phyloP scores from a whole-genome alignment of 805 yeast species.

The Candida tallmaniae region DNA sequence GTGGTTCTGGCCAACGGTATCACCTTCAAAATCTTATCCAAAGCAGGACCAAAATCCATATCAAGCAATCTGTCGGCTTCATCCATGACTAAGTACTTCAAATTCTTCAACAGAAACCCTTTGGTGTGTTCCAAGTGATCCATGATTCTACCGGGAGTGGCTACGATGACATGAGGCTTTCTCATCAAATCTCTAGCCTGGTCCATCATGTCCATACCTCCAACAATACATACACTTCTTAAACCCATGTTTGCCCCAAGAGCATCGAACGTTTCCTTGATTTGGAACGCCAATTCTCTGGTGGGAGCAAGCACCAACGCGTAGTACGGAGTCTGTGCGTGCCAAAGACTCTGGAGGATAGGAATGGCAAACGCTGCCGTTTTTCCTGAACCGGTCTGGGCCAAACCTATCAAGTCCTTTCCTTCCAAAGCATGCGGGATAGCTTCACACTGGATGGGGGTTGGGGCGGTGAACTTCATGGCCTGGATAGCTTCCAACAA shows the following conservation, averaged over 20 bases:
- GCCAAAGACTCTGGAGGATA: slow-evolving; percentile 84
- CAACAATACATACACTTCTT: slow-evolving; percentile 84
- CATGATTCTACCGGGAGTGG: slow-evolving; percentile 91
- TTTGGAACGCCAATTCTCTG: slow-evolving; percentile 81
- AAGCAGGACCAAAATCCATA: slow-evolving; percentile 94
- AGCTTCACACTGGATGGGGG: slow-evolving; percentile 90
- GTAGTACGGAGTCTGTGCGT: slow-evolving; percentile 81
- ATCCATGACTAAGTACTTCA: slow-evolving; percentile 86
- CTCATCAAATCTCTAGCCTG: slow-evolving; percentile 92
- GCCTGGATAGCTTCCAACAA: slow-evolving; percentile 73
- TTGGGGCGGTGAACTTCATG: slow-evolving; percentile 75
- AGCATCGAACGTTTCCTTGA: slow-evolving; percentile 93
- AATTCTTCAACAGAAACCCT: slow-evolving; percentile 75
- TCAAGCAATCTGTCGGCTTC: slow-evolving; percentile 96
- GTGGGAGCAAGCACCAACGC: slow-evolving; percentile 88
- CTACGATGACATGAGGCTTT: slow-evolving; percentile 91
- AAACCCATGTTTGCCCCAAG: slow-evolving; percentile 89
- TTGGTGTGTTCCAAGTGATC: slow-evolving; percentile 92
- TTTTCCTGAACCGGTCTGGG: slow-evolving; percentile 97
- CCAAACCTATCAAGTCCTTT: slow-evolving; percentile 90
- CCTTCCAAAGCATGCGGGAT: slow-evolving; percentile 90
- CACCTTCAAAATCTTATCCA: slow-evolving; percentile 77
- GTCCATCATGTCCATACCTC: slow-evolving; percentile 98
- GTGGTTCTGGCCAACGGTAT: slow-evolving; percentile 84
- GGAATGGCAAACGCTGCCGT: slow-evolving; percentile 99